Conservation (phyloP, 768 basidiomycete species). For the Serendipita sp. region DNA sequence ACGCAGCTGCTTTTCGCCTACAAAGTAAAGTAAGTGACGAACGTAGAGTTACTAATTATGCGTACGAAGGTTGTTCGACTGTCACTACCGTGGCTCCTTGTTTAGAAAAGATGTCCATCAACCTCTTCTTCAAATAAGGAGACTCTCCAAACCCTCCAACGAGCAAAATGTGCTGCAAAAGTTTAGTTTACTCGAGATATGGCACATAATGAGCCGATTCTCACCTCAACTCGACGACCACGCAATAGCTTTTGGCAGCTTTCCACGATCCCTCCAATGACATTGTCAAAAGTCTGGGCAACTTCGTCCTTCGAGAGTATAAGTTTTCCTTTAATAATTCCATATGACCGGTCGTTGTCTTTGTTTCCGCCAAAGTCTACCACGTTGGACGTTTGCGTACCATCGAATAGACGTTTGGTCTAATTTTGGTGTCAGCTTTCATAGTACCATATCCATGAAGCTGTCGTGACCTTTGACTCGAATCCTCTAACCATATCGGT, state of each 20-base stretch:
- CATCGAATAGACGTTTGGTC: conserved; percentile 8
- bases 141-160: conserved; percentile 7
- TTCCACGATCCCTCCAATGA: background rate
- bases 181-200: too few relatives aligned
- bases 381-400: background rate
- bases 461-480: background rate
- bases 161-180: background rate
- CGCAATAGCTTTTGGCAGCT: background rate
- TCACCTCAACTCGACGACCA: background rate
- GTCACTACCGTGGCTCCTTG: background rate
- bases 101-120: background rate
- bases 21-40: background rate
- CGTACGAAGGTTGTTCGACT: background rate
- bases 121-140: background rate
- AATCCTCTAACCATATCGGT: background rate
- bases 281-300: background rate
- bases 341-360: conserved; percentile 2
- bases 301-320: background rate
- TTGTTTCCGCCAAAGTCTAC: conserved; percentile 5
- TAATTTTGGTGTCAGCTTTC: background rate
- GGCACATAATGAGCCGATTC: background rate
- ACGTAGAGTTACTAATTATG: background rate
- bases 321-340: conserved; percentile 5
- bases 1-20: background rate
- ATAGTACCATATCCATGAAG: background rate